Conservation (phyloP, 1,284 basidiomycete genomes). For the Moniliophthora roreri region DNA sequence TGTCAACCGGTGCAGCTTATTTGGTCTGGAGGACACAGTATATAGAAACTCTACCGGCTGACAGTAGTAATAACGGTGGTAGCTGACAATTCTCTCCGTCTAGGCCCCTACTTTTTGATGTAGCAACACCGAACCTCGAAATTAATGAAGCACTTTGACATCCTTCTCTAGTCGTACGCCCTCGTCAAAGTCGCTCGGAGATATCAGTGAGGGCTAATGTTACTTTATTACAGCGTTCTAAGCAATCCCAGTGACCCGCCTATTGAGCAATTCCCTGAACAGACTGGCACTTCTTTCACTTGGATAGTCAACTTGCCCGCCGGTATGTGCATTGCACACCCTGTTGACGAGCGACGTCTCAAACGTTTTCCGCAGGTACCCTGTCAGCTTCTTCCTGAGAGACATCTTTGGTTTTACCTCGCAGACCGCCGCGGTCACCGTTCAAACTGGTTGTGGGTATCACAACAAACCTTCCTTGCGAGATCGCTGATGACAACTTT, state of each 20-base stretch:
- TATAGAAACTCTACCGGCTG: neutral
- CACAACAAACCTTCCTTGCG: too few relatives aligned
- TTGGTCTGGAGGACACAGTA: neutral
- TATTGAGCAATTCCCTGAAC: neutral
- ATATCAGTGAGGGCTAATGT: too few relatives aligned
- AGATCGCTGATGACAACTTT: too few relatives aligned
- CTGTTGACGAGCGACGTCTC: neutral
- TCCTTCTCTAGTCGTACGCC: neutral
- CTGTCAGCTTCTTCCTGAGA: neutral
- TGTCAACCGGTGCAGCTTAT: neutral
- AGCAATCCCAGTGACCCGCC: neutral
- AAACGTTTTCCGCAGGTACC: neutral
- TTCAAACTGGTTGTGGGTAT: neutral
- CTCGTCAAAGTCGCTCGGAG: neutral
- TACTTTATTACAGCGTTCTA: neutral
- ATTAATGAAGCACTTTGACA: neutral
- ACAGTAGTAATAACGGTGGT: neutral
- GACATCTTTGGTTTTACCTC: neutral
- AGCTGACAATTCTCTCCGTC: neutral
- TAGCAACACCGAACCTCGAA: too few relatives aligned
- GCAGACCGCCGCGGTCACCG: neutral
- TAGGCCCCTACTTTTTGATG: slow-evolving; percentile 1
- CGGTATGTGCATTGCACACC: neutral
- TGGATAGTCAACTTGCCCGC: neutral
- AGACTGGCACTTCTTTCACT: neutral